Percentiles rank a stretch among this genome's conserved stretches.
Conservation (phyloP, 495 filamentous ascomycete species). For the Neurospora sp. region DNA sequence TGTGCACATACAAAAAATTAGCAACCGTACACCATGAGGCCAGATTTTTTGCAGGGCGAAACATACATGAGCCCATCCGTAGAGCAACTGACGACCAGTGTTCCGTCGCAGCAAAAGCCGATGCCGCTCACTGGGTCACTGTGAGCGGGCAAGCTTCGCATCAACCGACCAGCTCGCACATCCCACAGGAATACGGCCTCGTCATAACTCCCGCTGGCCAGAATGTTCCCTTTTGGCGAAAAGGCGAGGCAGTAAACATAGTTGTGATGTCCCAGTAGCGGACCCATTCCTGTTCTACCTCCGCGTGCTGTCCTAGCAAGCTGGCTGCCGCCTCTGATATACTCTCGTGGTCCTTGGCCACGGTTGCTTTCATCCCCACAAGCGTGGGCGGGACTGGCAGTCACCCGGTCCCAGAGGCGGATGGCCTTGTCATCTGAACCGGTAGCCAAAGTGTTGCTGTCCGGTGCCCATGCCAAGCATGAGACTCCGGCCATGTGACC, state of each 20-base stretch:
- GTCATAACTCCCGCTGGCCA: constrained; percentile 90
- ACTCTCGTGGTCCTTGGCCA: neutral
- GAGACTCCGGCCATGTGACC: constrained; percentile 89
- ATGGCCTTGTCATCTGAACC: constrained; percentile 96
- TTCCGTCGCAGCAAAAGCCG: constrained; percentile 86
- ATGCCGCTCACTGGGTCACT: constrained; percentile 90
- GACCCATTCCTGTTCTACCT: constrained; percentile 28
- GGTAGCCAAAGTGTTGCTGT: constrained; percentile 74
- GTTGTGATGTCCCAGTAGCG: constrained; percentile 82
- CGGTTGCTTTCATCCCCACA: constrained; percentile 5
- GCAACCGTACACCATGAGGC: neutral
- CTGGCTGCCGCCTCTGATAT: neutral
- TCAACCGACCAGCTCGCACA: constrained; percentile 68
- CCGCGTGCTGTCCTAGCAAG: constrained; percentile 11
- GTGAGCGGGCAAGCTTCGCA: constrained; percentile 88
- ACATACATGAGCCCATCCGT: constrained; percentile 77
- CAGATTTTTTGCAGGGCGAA: constrained; percentile 1
- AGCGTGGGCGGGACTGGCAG: constrained; percentile 52
- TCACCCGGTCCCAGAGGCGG: constrained; percentile 78
- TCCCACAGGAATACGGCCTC: constrained; percentile 98
- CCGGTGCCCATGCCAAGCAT: constrained; percentile 82
- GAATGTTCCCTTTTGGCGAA: constrained; percentile 90
- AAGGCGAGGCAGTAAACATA: constrained; percentile 92
- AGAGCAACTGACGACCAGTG: constrained; percentile 78
- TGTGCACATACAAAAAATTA: constrained; percentile 13